Evolutionary conservation across 2,329 filamentous ascomycete genomes (phyloP).

Genomic region (Monosporascus sp.): DNA sequence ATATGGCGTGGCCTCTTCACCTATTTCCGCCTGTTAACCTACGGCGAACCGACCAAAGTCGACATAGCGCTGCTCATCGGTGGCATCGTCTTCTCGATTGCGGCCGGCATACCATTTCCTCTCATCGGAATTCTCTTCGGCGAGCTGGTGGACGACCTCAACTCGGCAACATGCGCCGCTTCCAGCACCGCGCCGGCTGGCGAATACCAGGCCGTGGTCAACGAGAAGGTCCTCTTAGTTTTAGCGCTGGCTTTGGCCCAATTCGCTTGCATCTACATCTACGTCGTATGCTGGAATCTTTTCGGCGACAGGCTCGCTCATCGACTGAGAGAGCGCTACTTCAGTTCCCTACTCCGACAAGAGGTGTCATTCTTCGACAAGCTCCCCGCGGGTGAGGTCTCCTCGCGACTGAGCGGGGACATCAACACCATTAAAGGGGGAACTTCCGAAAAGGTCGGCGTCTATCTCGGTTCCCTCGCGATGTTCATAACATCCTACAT

Average conservation of each 20-base stretch:
- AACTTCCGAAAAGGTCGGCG: slow-evolving; percentile 58
- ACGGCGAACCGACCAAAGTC: slow-evolving; percentile 38
- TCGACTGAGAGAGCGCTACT: slow-evolving; percentile 50
- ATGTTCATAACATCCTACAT: slow-evolving; percentile 59
- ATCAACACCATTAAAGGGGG: slow-evolving; percentile 56
- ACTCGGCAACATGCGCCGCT: slow-evolving; percentile 47
- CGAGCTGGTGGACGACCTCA: slow-evolving; percentile 57
- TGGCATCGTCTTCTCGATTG: slow-evolving; percentile 42
- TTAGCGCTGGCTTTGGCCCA: slow-evolving; percentile 56
- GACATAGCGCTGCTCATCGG: slow-evolving; percentile 38
- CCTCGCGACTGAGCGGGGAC: slow-evolving; percentile 52
- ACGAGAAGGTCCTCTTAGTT: slow-evolving; percentile 51
- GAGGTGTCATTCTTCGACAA: slow-evolving; percentile 55
- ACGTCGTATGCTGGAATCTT: slow-evolving; percentile 54
- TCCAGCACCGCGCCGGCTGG: slow-evolving; percentile 19
- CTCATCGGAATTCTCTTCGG: slow-evolving; percentile 62
- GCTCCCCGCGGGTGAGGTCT: slow-evolving; percentile 51
- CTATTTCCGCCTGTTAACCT: slow-evolving; percentile 42
- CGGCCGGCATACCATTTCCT: slow-evolving; percentile 58
- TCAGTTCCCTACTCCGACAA: slow-evolving; percentile 49
- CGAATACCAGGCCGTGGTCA: slow-evolving; percentile 35
- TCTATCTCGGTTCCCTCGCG: slow-evolving; percentile 50
- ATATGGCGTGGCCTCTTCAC: slow-evolving; percentile 23
- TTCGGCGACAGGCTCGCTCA: slow-evolving; percentile 52
- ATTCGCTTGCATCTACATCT: slow-evolving; percentile 52